Percentiles rank a stretch among this genome's conserved stretches.
Evolutionary conservation across 306 rosid genomes (phyloP).

Genomic region (Trifolium fragiferum): DNA sequence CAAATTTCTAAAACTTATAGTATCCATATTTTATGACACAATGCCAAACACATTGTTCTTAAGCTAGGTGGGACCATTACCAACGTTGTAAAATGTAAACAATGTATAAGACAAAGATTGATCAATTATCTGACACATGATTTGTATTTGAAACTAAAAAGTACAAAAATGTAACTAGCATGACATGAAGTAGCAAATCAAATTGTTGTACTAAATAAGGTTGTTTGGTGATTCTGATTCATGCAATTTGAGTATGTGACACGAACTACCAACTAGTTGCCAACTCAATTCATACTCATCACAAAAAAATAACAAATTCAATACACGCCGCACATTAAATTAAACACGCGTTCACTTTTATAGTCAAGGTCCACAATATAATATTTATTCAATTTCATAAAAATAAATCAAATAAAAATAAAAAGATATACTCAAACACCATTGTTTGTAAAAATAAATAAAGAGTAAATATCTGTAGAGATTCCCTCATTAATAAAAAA

Average conservation of each 20-base stretch:
- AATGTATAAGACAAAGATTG: neutral
- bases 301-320: constrained; percentile 1
- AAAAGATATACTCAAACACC: too few relatives aligned
- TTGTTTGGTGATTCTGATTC: neutral
- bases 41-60: constrained; percentile 16
- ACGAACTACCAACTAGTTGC: constrained; percentile 16
- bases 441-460: neutral
- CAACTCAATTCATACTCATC: constrained; percentile 19
- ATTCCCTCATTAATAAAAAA: neutral
- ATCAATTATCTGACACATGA: neutral
- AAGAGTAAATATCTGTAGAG: neutral
- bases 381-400: too few relatives aligned
- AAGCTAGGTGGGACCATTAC: neutral
- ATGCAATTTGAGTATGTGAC: constrained; percentile 16
- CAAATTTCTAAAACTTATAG: neutral
- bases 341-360: neutral
- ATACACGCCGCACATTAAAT: constrained; percentile 8
- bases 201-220: neutral
- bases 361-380: neutral
- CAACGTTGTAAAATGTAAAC: neutral
- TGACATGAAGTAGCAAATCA: constrained; percentile 17
- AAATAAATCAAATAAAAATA: too few relatives aligned
- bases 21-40: constrained; percentile 1
- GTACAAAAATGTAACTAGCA: neutral
- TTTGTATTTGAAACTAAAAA: neutral